Conservation (phyloP, 202 grass and related monocot genomes). For the Carex arenaria region DNA sequence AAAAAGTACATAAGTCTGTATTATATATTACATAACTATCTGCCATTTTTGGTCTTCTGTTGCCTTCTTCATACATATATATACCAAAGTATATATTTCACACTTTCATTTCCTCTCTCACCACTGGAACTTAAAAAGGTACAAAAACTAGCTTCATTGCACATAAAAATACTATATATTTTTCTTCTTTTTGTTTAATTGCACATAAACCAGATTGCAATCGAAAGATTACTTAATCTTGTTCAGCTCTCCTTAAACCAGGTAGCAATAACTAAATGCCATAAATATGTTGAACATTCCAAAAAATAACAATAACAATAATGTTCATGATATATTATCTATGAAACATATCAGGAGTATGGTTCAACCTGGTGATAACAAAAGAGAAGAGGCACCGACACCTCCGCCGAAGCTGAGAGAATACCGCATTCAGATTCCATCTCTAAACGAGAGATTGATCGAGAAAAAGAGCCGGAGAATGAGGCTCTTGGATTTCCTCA, state of each 20-base stretch:
- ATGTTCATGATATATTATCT: too few species aligned
- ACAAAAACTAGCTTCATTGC: background rate
- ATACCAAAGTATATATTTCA: background rate
- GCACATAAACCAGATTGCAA: background rate
- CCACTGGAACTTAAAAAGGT: background rate
- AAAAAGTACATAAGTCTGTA: background rate
- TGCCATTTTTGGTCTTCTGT: background rate
- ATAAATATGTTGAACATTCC: too few species aligned
- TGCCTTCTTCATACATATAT: background rate
- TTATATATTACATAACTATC: background rate
- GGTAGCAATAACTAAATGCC: too few species aligned
- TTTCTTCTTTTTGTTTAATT: background rate
- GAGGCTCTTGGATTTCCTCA: constrained; percentile 50
- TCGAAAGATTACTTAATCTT: too few species aligned
- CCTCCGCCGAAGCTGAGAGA: constrained; percentile 15
- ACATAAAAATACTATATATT: background rate
- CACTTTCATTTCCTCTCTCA: background rate
- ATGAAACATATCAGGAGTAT: background rate
- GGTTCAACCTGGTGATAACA: background rate
- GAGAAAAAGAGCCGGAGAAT: background rate
- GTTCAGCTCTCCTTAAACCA: too few species aligned
- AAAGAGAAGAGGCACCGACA: background rate
- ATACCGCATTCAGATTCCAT: constrained; percentile 20
- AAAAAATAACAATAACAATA: too few species aligned
- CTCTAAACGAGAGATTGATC: constrained; percentile 22